phyloP scores from a whole-genome alignment of 2,329 filamentous ascomycete species.

The Blastomyces gilchristii region DNA sequence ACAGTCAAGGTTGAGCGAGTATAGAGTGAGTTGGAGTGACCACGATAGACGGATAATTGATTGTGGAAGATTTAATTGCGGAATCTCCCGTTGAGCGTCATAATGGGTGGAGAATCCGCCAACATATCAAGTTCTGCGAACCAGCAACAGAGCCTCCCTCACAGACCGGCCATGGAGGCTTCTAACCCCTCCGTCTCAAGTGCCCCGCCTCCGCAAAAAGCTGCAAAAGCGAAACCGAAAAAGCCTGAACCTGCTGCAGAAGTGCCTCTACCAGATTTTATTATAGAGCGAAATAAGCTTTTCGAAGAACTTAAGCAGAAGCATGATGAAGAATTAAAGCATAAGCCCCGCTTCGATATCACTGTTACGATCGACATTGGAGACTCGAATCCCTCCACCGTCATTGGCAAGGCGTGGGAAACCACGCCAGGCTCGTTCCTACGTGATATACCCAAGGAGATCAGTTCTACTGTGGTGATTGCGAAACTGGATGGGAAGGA shows the following conservation, averaged over 20 bases:
- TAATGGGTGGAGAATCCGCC: conserved; percentile 12
- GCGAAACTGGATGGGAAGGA: conserved; percentile 68
- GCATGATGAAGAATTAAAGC: conserved; percentile 63
- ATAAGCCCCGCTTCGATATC: conserved; percentile 38
- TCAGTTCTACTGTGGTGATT: conserved; percentile 75
- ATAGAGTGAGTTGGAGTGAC: not conserved
- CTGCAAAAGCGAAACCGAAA: conserved; percentile 18
- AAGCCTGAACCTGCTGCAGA: conserved; percentile 23
- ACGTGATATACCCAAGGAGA: conserved; percentile 71
- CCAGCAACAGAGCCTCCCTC: conserved; percentile 24
- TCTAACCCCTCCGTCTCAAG: conserved; percentile 17
- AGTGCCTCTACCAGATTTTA: conserved; percentile 55
- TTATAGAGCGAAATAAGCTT: conserved; percentile 71
- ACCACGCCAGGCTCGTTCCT: conserved; percentile 74
- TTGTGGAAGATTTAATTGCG: not conserved
- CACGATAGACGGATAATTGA: not conserved
- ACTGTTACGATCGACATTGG: conserved; percentile 40
- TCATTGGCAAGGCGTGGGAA: conserved; percentile 71
- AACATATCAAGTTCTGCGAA: conserved; percentile 20
- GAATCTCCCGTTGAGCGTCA: not conserved
- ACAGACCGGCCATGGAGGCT: conserved; percentile 26
- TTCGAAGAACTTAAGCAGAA: conserved; percentile 83
- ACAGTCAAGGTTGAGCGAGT: not conserved
- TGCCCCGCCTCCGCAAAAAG: conserved; percentile 26
- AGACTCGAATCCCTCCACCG: conserved; percentile 30